Evolutionary conservation across 805 yeast genomes (phyloP).

Genomic region (Clavispora carvajalis): DNA sequence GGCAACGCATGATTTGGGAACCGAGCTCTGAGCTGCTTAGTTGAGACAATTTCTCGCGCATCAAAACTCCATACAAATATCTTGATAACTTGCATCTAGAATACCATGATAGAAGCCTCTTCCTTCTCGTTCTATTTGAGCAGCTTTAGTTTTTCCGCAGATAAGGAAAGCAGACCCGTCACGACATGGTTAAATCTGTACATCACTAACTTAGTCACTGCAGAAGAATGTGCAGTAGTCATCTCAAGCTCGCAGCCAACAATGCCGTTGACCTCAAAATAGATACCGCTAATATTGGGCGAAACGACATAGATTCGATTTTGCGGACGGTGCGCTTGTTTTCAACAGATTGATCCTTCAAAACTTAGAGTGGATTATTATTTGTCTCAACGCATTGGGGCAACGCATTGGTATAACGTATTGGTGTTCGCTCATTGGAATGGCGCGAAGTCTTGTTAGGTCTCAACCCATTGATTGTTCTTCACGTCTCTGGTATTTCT

Average conservation of each 20-base stretch:
- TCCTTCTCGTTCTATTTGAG: constrained; percentile 44
- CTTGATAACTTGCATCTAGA: constrained; percentile 46
- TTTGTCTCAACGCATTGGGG: too few relatives aligned
- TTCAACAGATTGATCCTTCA: constrained; percentile 24
- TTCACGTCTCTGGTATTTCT: too few relatives aligned
- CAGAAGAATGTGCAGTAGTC: constrained; percentile 53
- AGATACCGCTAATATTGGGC: constrained; percentile 1
- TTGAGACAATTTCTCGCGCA: constrained; percentile 70
- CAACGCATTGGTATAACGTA: too few relatives aligned
- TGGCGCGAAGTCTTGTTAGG: too few relatives aligned
- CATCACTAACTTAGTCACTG: constrained; percentile 40
- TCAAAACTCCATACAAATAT: constrained; percentile 78
- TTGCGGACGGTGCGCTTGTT: constrained; percentile 41
- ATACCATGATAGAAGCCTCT: constrained; percentile 31
- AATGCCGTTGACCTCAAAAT: constrained; percentile 2
- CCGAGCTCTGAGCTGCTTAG: constrained; percentile 55
- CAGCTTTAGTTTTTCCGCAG: constrained; percentile 54
- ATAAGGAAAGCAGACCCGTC: constrained; percentile 16
- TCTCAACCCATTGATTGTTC: too few relatives aligned
- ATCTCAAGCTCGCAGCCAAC: constrained; percentile 14
- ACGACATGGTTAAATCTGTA: constrained; percentile 49
- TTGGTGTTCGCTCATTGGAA: too few relatives aligned
- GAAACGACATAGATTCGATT: constrained; percentile 34
- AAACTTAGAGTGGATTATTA: constrained; percentile 18
- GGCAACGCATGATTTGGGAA: too few relatives aligned